Base-by-base conservation (phyloP, 1,284 basidiomycete genomes). In the Grifola frondosa region DNA sequence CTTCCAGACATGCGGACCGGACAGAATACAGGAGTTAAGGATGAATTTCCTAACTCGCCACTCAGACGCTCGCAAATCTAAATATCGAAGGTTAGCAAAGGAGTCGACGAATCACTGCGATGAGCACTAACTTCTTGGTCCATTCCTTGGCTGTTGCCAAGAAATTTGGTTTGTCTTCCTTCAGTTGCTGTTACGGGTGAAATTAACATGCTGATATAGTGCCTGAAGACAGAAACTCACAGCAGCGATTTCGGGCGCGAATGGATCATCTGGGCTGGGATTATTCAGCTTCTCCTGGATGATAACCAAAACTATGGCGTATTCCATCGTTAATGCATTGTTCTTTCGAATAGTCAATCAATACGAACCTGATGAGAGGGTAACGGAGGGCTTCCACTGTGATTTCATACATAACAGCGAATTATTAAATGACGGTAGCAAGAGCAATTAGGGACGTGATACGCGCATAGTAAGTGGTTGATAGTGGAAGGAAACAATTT, bases 301-400 rank as follows among this genome's bases (percentile, higher is more conserved):
- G 30, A 85, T 80, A 19, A 74, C 67, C 22, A 95, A 73, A 5
- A 95, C 91, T 94, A 46, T n/a, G n/a, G n/a, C n/a, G n/a, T n/a
- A n/a, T n/a, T n/a, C n/a, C n/a, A n/a, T n/a, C n/a, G n/a, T n/a
- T n/a, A n/a, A n/a, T n/a, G n/a, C n/a, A n/a, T n/a, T n/a, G n/a
- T n/a, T n/a, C n/a, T n/a, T n/a, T n/a, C n/a, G n/a, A n/a, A n/a
- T n/a, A n/a, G n/a, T 2, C 13, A 9, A 23, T 13, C 23, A 6
- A n/a, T 26, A 48, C 56, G 15, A 53, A 86, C 91, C 85, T 39
- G 80, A 78, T 7, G 79, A 75, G 56, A 94, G 69, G 32, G 86
- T 87, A 40, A 91, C 81, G 7, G 88, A 81, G 13, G 92, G 92
- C 65, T 93, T 95, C 92, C 92, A 96, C 89, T 94, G 49, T 12